Evolutionary conservation across 2,329 filamentous ascomycete genomes (phyloP), one percentile per base, ranked within the genome.

Genomic region (Mycosphaerella arachidis): DNA sequence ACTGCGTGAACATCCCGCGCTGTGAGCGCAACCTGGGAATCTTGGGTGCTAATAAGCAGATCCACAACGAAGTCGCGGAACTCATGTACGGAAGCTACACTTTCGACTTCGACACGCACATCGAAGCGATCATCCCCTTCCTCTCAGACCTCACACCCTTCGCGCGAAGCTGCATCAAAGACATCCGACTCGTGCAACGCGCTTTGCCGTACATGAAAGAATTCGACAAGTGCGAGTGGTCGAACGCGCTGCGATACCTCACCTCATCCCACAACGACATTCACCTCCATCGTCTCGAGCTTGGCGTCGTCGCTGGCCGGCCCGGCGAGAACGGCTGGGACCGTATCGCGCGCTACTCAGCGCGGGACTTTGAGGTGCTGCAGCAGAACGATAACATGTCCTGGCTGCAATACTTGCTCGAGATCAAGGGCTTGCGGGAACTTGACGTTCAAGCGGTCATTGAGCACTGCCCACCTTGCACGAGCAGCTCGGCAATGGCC

Each of bases 41-140:
- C 55, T 53, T 75, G 30, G 61, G 68, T 20, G 63, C 66, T 2
- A 72, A 69, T 60, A 75, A 75, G 45, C 76, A 76, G 56, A 75
- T 86, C 54, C 77, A 86, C 69, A 74, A 77, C 60, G 85, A 87
- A 70, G 80, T 82, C n/a, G 74, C 80, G 4, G 77, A 81, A 59
- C 69, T 84, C 16, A 74, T 88, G 3, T 88, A 87, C 71, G 76
- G 75, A 7, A 74, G 71, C 57, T 82, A 86, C 68, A 75, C 75
- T 0, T 87, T 87, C 70, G 80, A 82, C 66, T 88, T 88, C 70
- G 81, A 81, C 62, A 77, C 78, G 52, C 78, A 84, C 71, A 76
- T 87, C 63, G 85, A 87, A 71, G 83, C 84, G 16, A 78, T 85
- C 6, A 77, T 81, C 0, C 83, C 84, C 0, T 87, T 87, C 68